Evolutionary conservation across 257 asterid species (phyloP), one percentile per base, ranked within the genome.

Genomic region (Eucommia ulmoides): DNA sequence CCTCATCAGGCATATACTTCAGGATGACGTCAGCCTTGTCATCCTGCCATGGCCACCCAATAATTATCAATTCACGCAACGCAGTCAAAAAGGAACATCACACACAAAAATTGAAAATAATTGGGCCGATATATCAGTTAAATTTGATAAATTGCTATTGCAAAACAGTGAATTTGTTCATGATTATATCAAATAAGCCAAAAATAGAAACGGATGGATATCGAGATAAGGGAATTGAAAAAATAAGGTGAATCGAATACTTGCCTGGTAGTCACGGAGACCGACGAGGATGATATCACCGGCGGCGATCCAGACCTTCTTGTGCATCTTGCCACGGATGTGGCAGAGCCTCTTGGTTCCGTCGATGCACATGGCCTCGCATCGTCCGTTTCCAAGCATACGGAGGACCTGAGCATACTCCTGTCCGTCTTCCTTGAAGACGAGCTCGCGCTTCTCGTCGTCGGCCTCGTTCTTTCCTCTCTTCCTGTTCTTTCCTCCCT

Each of bases 1-100:
- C 70, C 25, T 64, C 70, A 19, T 64, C 65, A 1, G 64, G 64
- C 65, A 58, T 57, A 25, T 64, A 64, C 56, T 57, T 64, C 55
- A 64, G 21, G 49, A 64, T 64, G 14, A 64, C 56, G 41, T 64
- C 65, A 52, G 65, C 65, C 49, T 64, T 57, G 20, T 64, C 70
- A 38, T 64, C 70, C 70, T 64, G 48, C 5, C 38, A 29, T 12
- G 12, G 38, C 8, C 38, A 29, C 12, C 7, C 12, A 29, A 29
- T n/a, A 29, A 5, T 29, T 12, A 29, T 29, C 38, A 29, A 29
- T 29, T 5, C 38, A 29, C 12, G 38, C 38, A 29, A 5, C 38
- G 38, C 38, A 29, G 7, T 29, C 38, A 29, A 7, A 12, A 29
- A 29, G 12, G 38, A 29, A 29, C 8, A 29, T n/a, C n/a, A n/a